phyloP scores from a whole-genome alignment of 2,329 filamentous ascomycete genomes.

The Nemania sp. region DNA sequence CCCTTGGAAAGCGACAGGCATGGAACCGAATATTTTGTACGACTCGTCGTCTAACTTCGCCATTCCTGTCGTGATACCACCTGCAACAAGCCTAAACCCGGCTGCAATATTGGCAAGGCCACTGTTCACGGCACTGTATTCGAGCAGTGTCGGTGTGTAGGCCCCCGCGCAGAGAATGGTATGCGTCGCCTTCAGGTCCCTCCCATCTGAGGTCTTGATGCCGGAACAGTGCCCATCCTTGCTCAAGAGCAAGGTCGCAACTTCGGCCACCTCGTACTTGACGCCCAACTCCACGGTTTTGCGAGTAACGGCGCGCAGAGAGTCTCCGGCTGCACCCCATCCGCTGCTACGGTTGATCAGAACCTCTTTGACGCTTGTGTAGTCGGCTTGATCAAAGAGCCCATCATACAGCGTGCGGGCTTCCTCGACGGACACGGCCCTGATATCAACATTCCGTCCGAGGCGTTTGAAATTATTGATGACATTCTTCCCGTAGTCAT shows the following conservation, averaged over 20 bases:
- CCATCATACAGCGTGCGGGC: slow-evolving; percentile 54
- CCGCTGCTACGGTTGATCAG: slow-evolving; percentile 59
- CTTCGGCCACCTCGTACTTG: slow-evolving; percentile 54
- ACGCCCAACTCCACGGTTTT: slow-evolving; percentile 54
- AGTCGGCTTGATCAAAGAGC: slow-evolving; percentile 58
- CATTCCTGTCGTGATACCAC: slow-evolving; percentile 49
- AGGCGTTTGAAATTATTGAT: slow-evolving; percentile 38
- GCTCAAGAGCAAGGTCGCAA: slow-evolving; percentile 47
- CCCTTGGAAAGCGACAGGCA: slow-evolving; percentile 28
- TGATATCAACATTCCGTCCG: slow-evolving; percentile 41
- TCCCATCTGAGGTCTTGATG: slow-evolving; percentile 48
- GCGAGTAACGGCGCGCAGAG: slow-evolving; percentile 52
- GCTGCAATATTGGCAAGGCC: slow-evolving; percentile 51
- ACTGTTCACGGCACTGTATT: slow-evolving; percentile 48
- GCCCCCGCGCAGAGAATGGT: slow-evolving; percentile 54
- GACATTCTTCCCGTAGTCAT: slow-evolving; percentile 42
- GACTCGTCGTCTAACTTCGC: slow-evolving; percentile 21
- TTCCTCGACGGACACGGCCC: slow-evolving; percentile 53
- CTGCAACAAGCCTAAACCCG: slow-evolving; percentile 54
- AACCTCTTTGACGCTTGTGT: slow-evolving; percentile 56
- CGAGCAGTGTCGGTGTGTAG: slow-evolving; percentile 54
- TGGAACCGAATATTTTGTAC: slow-evolving; percentile 20
- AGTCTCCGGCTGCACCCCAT: slow-evolving; percentile 60
- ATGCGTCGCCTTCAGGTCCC: slow-evolving; percentile 48
- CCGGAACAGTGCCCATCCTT: slow-evolving; percentile 43